phyloP scores from a whole-genome alignment of 139 green algal species.

The Volvox africanus region DNA sequence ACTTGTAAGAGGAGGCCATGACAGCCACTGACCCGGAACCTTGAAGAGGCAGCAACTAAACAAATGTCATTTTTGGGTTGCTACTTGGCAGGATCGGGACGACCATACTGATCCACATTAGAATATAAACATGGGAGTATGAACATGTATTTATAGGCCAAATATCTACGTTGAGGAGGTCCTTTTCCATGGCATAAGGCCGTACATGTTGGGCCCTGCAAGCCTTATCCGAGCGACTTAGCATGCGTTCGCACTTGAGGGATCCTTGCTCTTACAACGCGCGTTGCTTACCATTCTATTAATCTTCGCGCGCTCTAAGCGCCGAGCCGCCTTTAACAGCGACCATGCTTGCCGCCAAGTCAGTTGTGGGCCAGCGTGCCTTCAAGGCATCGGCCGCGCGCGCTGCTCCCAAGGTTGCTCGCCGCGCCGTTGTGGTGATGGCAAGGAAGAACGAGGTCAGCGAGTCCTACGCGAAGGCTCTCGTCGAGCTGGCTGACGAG shows the following conservation, averaged over 20 bases:
- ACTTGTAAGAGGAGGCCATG: too few relatives aligned
- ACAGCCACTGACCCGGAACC: too few relatives aligned
- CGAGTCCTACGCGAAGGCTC: constrained; percentile 91
- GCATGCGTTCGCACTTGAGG: not conserved
- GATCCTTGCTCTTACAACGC: not conserved
- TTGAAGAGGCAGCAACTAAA: too few relatives aligned
- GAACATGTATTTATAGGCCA: too few relatives aligned
- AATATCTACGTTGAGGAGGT: too few relatives aligned
- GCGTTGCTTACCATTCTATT: not conserved
- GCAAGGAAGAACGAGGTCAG: constrained; percentile 67
- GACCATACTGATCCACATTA: too few relatives aligned
- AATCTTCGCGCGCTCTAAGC: not conserved
- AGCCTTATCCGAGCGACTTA: not conserved
- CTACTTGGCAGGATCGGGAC: too few relatives aligned
- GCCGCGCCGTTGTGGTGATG: constrained; percentile 39
- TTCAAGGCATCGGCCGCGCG: constrained; percentile 40
- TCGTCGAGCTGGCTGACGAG: constrained; percentile 92
- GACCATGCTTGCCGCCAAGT: constrained; percentile 48
- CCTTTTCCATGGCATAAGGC: not conserved
- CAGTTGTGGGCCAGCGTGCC: constrained; percentile 27
- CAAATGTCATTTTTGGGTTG: too few relatives aligned
- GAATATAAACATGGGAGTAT: too few relatives aligned
- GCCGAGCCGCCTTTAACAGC: not conserved
- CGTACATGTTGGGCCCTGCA: not conserved
- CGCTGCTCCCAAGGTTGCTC: constrained; percentile 16